These are phyloP conservation scores for Arachnopeziza araneosa DNA, from an alignment of 2,329 filamentous ascomycete species.

Conservation along the genomic window DNA sequence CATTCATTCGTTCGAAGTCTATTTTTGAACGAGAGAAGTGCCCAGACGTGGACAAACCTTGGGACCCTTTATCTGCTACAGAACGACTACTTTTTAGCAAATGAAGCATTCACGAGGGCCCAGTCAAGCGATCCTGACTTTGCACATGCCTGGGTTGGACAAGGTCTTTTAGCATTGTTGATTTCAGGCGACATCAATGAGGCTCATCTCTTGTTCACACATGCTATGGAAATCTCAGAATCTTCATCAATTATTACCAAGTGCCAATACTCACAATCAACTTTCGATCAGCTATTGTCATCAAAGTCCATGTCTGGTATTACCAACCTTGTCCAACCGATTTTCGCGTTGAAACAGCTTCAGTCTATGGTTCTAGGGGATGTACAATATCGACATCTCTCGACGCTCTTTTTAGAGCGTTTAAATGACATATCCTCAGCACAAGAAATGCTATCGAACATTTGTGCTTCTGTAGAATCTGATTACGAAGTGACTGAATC, in stretches of 20 bases:
- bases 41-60: conserved; percentile 84
- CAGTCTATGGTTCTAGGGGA: conserved; percentile 65
- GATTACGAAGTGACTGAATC: conserved; percentile 85
- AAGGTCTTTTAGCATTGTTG: conserved; percentile 77
- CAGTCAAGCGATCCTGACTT: conserved; percentile 95
- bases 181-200: conserved; percentile 65
- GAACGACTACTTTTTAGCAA: conserved; percentile 78
- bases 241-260: conserved; percentile 68
- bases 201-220: conserved; percentile 79
- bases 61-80: conserved; percentile 81
- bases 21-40: conserved; percentile 84
- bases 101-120: conserved; percentile 81
- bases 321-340: conserved; percentile 70
- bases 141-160: conserved; percentile 87
- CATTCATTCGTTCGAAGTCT: conserved; percentile 89
- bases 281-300: conserved; percentile 74
- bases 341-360: conserved; percentile 84
- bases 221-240: conserved; percentile 88
- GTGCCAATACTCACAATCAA: conserved; percentile 70
- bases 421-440: conserved; percentile 63
- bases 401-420: conserved; percentile 76
- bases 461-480: conserved; percentile 67
- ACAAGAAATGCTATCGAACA: conserved; percentile 55
- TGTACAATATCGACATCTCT: conserved; percentile 69
- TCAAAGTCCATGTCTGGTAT: conserved; percentile 46